phyloP scores from a whole-genome alignment of 2,329 filamentous ascomycete genomes.

The Trichocomaceae sp. region DNA sequence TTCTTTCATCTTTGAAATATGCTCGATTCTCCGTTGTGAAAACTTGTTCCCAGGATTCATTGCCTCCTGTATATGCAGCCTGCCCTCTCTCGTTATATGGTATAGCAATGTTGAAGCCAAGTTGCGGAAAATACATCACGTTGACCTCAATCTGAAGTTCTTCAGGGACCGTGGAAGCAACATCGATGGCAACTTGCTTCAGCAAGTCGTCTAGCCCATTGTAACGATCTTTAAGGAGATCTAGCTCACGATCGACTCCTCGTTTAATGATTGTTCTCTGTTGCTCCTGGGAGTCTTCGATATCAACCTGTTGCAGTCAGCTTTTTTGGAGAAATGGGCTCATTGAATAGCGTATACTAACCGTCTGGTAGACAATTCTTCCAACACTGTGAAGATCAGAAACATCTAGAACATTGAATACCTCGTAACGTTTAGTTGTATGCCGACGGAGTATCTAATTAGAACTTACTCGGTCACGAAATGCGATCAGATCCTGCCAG shows the following conservation, averaged over 20 bases:
- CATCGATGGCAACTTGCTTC: conserved; percentile 57
- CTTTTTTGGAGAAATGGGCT: neutral
- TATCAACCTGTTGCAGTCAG: conserved; percentile 55
- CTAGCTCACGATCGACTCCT: conserved; percentile 67
- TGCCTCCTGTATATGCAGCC: conserved; percentile 58
- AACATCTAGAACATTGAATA: conserved; percentile 55
- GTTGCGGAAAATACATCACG: conserved; percentile 84
- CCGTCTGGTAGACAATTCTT: conserved; percentile 61
- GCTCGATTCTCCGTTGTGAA: conserved; percentile 65
- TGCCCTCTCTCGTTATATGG: conserved; percentile 55
- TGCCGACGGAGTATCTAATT: neutral
- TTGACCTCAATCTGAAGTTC: conserved; percentile 53
- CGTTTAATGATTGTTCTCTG: conserved; percentile 65
- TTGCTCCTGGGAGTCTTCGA: conserved; percentile 65
- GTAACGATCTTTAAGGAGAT: conserved; percentile 70
- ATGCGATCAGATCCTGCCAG: conserved; percentile 46
- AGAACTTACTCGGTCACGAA: conserved; percentile 48
- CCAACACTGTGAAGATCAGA: conserved; percentile 59
- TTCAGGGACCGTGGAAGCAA: conserved; percentile 58
- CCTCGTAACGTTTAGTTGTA: conserved; percentile 29
- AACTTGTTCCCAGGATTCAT: conserved; percentile 66
- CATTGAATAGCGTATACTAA: conserved; percentile 20
- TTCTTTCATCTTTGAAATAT: conserved; percentile 81
- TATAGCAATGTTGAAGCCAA: conserved; percentile 81
- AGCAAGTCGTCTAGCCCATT: conserved; percentile 71